Percentiles rank a stretch among this genome's conserved stretches.
Evolutionary conservation across 306 rosid species (phyloP).

Genomic region (Alnus rubra): DNA sequence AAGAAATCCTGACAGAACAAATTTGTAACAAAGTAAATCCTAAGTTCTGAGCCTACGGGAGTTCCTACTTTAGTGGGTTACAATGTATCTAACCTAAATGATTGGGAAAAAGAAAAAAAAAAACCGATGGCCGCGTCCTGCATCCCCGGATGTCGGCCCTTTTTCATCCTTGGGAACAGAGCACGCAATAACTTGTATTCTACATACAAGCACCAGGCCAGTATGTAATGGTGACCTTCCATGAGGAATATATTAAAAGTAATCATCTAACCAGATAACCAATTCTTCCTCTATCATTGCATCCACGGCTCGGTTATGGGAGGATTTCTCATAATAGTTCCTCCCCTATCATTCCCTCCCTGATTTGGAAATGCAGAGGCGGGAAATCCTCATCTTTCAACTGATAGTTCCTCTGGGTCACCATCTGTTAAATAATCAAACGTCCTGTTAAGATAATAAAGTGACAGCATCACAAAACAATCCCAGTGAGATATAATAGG

Average conservation of each 20-base stretch:
- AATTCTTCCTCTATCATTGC: slow-evolving; percentile 18
- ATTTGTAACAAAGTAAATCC: slow-evolving; percentile 11
- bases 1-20: slow-evolving; percentile 4
- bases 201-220: slow-evolving; percentile 37
- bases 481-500: slow-evolving; percentile 12
- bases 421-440: slow-evolving; percentile 46
- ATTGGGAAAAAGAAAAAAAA: too few relatives aligned
- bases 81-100: slow-evolving; percentile 30
- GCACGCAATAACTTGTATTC: slow-evolving; percentile 20
- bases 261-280: background rate
- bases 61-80: slow-evolving; percentile 33
- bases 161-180: slow-evolving; percentile 20
- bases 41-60: slow-evolving; percentile 19
- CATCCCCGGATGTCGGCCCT: slow-evolving; percentile 24
- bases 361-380: slow-evolving; percentile 25
- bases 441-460: slow-evolving; percentile 43
- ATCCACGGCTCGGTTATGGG: slow-evolving; percentile 11
- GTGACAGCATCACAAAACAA: slow-evolving; percentile 32
- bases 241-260: slow-evolving; percentile 3
- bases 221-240: slow-evolving; percentile 5
- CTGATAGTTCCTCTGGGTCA: slow-evolving; percentile 34
- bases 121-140: slow-evolving; percentile 8
- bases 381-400: slow-evolving; percentile 47
- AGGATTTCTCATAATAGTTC: slow-evolving; percentile 20
- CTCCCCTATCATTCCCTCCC: slow-evolving; percentile 39